phyloP scores from a whole-genome alignment of 768 basidiomycete species.

The Trametes coccinea region DNA sequence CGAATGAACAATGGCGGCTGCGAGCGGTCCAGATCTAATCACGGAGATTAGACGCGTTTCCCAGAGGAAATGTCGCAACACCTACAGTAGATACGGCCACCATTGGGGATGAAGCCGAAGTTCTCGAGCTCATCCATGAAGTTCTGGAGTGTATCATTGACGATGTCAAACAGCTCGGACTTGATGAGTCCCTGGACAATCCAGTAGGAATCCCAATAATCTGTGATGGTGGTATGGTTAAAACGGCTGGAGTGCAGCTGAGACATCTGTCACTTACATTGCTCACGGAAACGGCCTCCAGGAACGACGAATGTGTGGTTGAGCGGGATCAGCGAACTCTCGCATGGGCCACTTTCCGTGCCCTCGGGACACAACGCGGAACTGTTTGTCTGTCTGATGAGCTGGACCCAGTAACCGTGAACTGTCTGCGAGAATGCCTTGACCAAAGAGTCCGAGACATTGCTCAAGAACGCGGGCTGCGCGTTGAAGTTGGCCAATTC shows the following conservation, averaged over 20 bases:
- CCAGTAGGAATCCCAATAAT: constrained; percentile 79
- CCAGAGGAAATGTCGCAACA: neutral
- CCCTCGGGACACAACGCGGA: constrained; percentile 60
- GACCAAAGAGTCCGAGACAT: constrained; percentile 68
- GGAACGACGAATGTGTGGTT: constrained; percentile 93
- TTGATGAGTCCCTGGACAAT: constrained; percentile 84
- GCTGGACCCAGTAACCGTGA: constrained; percentile 80
- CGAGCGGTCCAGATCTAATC: constrained; percentile 79
- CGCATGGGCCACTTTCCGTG: constrained; percentile 53
- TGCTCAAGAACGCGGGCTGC: constrained; percentile 66
- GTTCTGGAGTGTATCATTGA: constrained; percentile 80
- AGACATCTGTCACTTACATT: constrained; percentile 53
- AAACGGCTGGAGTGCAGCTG: neutral
- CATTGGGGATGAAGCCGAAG: constrained; percentile 93
- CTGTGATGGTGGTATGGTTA: constrained; percentile 26
- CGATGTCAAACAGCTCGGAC: constrained; percentile 72
- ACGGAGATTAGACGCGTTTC: neutral
- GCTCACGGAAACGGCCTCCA: constrained; percentile 82
- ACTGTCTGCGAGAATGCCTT: constrained; percentile 78
- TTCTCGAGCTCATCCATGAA: constrained; percentile 91
- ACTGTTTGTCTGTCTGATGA: constrained; percentile 74
- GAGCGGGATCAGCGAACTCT: constrained; percentile 84
- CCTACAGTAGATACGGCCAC: constrained; percentile 86
- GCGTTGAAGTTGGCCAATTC: constrained; percentile 60
- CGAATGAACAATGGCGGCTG: constrained; percentile 90